Base-by-base conservation (phyloP, 495 filamentous ascomycete species). In the Xylaria cubensis region DNA sequence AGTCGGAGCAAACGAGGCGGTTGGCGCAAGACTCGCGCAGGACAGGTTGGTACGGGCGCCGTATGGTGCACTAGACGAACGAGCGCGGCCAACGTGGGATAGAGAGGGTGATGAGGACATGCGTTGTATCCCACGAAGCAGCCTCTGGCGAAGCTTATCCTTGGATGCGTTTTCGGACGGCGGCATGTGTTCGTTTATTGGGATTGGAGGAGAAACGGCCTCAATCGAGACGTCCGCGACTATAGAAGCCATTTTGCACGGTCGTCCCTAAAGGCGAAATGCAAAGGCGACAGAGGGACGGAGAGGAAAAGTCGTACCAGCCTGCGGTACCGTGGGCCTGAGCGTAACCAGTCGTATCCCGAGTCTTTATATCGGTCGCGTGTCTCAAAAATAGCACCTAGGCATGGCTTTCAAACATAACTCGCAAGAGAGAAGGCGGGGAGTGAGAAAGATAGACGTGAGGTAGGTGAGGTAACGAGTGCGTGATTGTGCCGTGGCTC, bases 31-130 rank as follows among this genome's bases (percentile, higher is more conserved):
- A 64, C 94, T 97, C 48, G 94, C 90, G 77, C 94, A 98, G 24
- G 96, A 98, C 71, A 97, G 84, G 19, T 92, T 80, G 59, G 82
- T 77, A 44, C 81, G 77, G 19, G 74, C 73, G 72, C 79, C 71
- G 64, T 87, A 97, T 4, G 90, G 92, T 79, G 89, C 91, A 72
- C 90, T 89, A 61, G 89, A 85, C 69, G 88, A 88, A 74, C 91
- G 84, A 75, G 91, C 85, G 72, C 92, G 88, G 36, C 89, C 85
- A 62, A 90, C 79, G 65, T 90, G 89, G 41, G 87, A 81, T 36
- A 98, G 83, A 29, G 93, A 92, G 12, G 93, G 92, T 2, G 92
- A 94, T 2, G 96, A 98, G 19, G 94, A 92, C 71, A 98, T 96
- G 53, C 94, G 92, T 75, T 97, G 91, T 62, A 99, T 87, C 62